These are phyloP conservation scores for Tilletia indica DNA, from an alignment of 1,284 basidiomycete genomes.

Conservation along the genomic window DNA sequence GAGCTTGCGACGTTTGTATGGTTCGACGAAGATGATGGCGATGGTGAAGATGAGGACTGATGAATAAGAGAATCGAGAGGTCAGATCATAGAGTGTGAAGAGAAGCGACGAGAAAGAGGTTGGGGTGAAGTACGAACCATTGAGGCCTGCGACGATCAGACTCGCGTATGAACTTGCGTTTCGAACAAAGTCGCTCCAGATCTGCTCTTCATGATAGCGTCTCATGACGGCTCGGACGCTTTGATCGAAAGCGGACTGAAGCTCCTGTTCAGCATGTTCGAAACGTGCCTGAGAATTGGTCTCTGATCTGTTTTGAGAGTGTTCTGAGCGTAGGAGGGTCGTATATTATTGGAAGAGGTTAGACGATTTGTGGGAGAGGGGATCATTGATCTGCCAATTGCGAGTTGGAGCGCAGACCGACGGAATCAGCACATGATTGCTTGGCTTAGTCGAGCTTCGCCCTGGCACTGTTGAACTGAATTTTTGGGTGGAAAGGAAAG, in stretches of 20 bases:
- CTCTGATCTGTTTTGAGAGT: conserved; percentile 36
- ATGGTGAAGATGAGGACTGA: conserved; percentile 46
- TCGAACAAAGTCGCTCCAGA: conserved; percentile 50
- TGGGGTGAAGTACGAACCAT: conserved; percentile 26
- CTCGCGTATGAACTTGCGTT: conserved; percentile 46
- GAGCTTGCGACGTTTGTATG: conserved; percentile 52
- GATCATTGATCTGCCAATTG: conserved; percentile 48
- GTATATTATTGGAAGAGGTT: conserved; percentile 49
- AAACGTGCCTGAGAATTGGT: conserved; percentile 33
- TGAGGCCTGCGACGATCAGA: conserved; percentile 42
- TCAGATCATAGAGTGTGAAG: background rate
- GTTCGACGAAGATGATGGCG: conserved; percentile 52
- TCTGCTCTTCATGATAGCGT: conserved; percentile 53
- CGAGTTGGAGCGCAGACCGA: conserved; percentile 31
- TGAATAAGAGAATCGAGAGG: background rate
- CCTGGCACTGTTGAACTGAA: conserved; percentile 26
- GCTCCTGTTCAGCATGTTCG: conserved; percentile 36
- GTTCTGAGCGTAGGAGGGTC: conserved; percentile 44
- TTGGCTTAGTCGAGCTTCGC: conserved; percentile 29
- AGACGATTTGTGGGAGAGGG: conserved; percentile 41
- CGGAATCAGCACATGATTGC: conserved; percentile 34
- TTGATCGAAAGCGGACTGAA: conserved; percentile 44
- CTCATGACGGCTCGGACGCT: conserved; percentile 46
- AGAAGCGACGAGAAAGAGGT: background rate
- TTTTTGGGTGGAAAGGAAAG: conserved; percentile 23